Base-by-base conservation (phyloP, 768 basidiomycete species). In the Mycena kentingensis region DNA sequence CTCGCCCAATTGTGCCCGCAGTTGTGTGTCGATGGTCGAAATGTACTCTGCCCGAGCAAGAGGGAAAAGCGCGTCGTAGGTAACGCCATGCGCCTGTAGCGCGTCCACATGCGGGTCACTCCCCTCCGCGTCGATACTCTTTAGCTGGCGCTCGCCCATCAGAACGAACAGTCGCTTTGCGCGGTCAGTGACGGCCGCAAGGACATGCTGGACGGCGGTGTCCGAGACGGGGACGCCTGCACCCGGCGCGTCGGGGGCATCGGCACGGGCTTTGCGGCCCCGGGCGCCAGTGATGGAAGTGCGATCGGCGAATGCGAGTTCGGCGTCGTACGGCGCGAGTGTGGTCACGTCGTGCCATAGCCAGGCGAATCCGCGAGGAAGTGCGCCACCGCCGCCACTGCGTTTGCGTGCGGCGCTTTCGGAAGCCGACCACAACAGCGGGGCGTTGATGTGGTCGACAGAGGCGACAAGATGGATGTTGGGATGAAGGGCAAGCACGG, bases 321-420 rank as follows among this genome's bases (percentile, higher is more conserved):
- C 94, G 54, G 79, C 77, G 65, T 90, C 85, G 73, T 95, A 97
- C 2, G 90, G 76, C 15, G 72, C 74, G 58, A 94, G 87, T 2
- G 96, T 97, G 3, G 93, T 92, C 21, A 93, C 68, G 68, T 96
- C 92, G 69, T 98, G 92, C 84, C 91, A 92, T 15, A 93, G 72
- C 84, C 90, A 93, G 1, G 82, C 70, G 65, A 82, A 87, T 8
- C 87, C 86, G 28, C 77, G 77, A 29, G 68, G 51, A 45, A 67
- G 66, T 7, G 66, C 46, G 26, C 52, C 10, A n/a, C 37, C 45
- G 32, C 55, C 55, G 38, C 39, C 49, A 22, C 44, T 62, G 27
- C 67, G 69, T 65, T 87, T 87, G 37, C 84, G 73, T 5, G 85
- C 67, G 36, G 80, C 75, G 19, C 73, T 64, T 55, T 90, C 87